Base-by-base conservation (phyloP, 768 basidiomycete species). In the Gymnopilus junonius region DNA sequence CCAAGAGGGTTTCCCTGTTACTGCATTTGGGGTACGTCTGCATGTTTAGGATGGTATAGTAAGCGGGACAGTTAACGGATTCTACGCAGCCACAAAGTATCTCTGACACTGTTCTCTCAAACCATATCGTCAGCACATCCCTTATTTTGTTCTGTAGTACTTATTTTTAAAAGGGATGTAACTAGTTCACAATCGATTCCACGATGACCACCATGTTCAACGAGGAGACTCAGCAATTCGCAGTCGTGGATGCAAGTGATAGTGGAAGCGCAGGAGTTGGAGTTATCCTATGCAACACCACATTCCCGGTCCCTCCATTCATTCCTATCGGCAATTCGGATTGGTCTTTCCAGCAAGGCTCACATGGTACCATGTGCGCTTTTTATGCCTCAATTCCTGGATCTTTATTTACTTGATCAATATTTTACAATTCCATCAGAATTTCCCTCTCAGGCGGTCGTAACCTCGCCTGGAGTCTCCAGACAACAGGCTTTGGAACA, bases 161-260 rank as follows among this genome's bases (percentile, higher is more conserved):
- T 35, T 8, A 23, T 21, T 3, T 27, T 20, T 8, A 11, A 7
- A 11, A 32, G 8, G 4, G 17, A 34, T 55, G 37, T 11, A 21
- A n/a, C 3, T 31, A 63, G 62, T 63, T 63, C 27, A 63, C 62
- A 3, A 43, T 63, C 6, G 57, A 63, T 37, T 51, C 62, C 2
- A 58, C 56, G 1, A 63, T 63, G 57, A 63, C 54, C 1, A 45
- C 62, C 0, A n/a, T 63, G 50, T 58, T 63, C 21, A 50, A 58
- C 21, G 62, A 63, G 59, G 62, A 63, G 37, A 8, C 56, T 7
- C 62, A 63, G n/a, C 62, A 63, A 42, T 63, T 63, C 50, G 62
- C 55, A 4, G 62, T 63, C 0, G 62, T 63, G 15, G 62, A 63
- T 34, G 62, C 62, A 34, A 63, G 62, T 37, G 40, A 58, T 8